Evolutionary conservation across 106 monocot genomes (phyloP).

Genomic region (Platanthera guangdongensis): DNA sequence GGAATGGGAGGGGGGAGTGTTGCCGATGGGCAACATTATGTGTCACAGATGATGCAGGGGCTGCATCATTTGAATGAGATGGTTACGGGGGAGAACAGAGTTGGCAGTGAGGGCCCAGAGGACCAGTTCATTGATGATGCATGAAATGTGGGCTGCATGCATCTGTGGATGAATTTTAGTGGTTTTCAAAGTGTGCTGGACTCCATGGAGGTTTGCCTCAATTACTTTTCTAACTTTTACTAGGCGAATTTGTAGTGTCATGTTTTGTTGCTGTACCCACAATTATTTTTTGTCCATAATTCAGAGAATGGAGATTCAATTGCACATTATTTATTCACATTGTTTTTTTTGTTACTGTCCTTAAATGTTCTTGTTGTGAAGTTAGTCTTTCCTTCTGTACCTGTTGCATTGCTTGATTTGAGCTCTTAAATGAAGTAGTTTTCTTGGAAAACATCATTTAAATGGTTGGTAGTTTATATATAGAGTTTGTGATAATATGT

Average conservation of each 20-base stretch:
- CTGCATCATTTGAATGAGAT: slow-evolving; percentile 41
- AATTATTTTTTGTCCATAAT: slow-evolving; percentile 5
- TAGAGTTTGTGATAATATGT: too few relatives aligned
- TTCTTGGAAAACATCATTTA: too few relatives aligned
- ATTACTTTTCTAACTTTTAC: neutral
- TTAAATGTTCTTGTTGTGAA: neutral
- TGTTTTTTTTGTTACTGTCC: neutral
- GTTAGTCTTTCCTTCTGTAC: too few relatives aligned
- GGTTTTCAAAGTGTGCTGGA: neutral
- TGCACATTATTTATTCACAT: neutral
- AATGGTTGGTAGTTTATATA: too few relatives aligned
- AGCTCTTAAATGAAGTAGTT: too few relatives aligned
- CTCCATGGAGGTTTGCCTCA: neutral
- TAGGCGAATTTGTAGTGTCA: neutral
- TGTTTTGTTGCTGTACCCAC: neutral
- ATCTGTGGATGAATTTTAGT: neutral
- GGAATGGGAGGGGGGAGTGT: neutral
- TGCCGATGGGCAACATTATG: slow-evolving; percentile 12
- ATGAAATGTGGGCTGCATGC: neutral
- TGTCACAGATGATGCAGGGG: slow-evolving; percentile 38
- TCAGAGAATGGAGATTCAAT: slow-evolving; percentile 2
- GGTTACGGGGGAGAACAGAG: slow-evolving; percentile 30
- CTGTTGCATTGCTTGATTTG: too few relatives aligned
- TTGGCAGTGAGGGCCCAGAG: slow-evolving; percentile 29
- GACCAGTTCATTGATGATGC: slow-evolving; percentile 58